Base-by-base conservation (phyloP, 75 land plant species). In the Larix kaempferi region DNA sequence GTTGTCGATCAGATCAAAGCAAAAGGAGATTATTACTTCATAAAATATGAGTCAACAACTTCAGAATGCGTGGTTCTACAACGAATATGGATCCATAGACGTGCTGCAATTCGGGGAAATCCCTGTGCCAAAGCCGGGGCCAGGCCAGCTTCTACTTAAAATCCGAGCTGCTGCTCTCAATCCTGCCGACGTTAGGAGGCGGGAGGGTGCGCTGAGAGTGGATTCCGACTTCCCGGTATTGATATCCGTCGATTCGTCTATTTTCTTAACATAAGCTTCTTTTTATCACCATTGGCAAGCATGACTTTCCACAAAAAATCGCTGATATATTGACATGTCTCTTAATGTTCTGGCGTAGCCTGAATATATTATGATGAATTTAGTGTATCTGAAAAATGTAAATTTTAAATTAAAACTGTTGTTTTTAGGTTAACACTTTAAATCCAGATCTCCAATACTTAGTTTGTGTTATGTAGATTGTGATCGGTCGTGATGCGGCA, bases 231-330 rank as follows among this genome's bases (percentile, higher is more conserved):
- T 29, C 33, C 39, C 7, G 72, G 57, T 59, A 81, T 73, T 74
- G 77, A 1, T 80, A 81, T 56, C 81, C 84, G 33, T 29, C 6
- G 72, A 78, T n/a, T 86, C 81, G 54, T 87, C 86, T 27, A 83
- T 29, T 29, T 29, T 29, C 1, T 29, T 87, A 71, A 59, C 83
- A 75, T 29, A 61, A 21, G 15, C 57, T 11, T 2, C 2, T 56
- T 56, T 56, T 11, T 10, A 11, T 14, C 15, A 14, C 57, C 14
- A 59, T n/a, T n/a, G 23, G 23, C 4, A 27, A 6, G 15, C 5
- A 1, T 14, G 17, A 3, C 5, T 35, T 16, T 65, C 4, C 27
- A 14, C 0, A 23, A 23, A 23, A 12, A 3, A 8, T 26, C 22
- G 13, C 23, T 6, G 11, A 10, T 56, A 0, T 56, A 56, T 1